Conservation (phyloP, 768 basidiomycete genomes). For the Suillus alpinus region DNA sequence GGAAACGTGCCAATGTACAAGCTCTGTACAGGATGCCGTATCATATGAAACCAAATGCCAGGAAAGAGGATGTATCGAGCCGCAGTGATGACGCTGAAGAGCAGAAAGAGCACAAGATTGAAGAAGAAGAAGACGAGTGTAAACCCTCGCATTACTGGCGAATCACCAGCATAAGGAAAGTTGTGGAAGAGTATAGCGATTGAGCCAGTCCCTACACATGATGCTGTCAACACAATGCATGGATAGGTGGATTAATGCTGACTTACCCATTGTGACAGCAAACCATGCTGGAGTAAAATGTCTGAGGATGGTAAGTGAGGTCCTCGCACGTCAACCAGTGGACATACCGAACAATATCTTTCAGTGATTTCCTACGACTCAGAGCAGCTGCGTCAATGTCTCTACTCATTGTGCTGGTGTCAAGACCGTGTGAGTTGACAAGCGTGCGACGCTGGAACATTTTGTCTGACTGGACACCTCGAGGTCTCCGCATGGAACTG, state of each 20-base stretch:
- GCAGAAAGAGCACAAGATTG: slow-evolving; percentile 51
- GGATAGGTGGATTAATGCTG: not conserved
- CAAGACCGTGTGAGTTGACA: not conserved
- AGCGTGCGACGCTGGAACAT: not conserved
- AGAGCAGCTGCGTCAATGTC: not conserved
- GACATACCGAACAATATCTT: slow-evolving; percentile 34
- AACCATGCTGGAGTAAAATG: slow-evolving; percentile 59
- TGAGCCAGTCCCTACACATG: slow-evolving; percentile 42
- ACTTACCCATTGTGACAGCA: slow-evolving; percentile 51
- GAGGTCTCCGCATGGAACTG: not conserved
- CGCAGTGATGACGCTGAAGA: slow-evolving; percentile 44
- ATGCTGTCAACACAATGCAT: not conserved
- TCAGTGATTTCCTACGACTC: slow-evolving; percentile 28
- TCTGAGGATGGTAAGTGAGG: slow-evolving; percentile 20
- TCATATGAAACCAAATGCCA: slow-evolving; percentile 45
- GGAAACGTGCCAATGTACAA: slow-evolving; percentile 49
- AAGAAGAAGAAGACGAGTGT: slow-evolving; percentile 56
- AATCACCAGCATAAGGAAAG: slow-evolving; percentile 53
- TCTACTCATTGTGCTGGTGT: not conserved
- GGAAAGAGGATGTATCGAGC: slow-evolving; percentile 56
- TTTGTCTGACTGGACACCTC: not conserved
- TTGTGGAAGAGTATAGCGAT: slow-evolving; percentile 54
- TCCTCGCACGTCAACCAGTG: not conserved
- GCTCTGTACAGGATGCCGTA: slow-evolving; percentile 49
- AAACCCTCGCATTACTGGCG: slow-evolving; percentile 38